Conservation (phyloP, 305 asterid genomes). For the Fraxinus velutina region DNA sequence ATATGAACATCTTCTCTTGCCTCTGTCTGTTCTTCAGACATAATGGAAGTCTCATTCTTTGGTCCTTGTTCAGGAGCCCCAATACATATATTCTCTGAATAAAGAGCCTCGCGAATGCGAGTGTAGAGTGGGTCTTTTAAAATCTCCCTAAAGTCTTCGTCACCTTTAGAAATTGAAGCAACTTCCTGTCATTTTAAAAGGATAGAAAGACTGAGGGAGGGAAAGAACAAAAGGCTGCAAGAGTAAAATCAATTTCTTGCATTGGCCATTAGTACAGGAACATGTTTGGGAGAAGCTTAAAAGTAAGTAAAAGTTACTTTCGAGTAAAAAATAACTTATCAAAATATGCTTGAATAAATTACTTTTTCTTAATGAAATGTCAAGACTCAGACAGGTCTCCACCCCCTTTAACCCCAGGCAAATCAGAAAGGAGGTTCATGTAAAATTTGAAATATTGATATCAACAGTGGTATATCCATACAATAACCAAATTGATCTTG, state of each 20-base stretch:
- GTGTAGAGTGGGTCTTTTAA: constrained; percentile 55
- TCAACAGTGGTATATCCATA: not conserved
- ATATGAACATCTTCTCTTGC: constrained; percentile 14
- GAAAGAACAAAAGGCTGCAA: not conserved
- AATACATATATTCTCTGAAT: constrained; percentile 25
- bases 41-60: constrained; percentile 14
- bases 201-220: not conserved
- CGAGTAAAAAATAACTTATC: not conserved
- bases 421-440: not conserved
- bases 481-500: not conserved
- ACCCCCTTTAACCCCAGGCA: not conserved
- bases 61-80: constrained; percentile 25
- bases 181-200: constrained; percentile 49
- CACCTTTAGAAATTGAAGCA: constrained; percentile 61
- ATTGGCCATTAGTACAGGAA: not conserved
- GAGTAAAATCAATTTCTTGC: not conserved
- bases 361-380: not conserved
- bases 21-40: constrained; percentile 29
- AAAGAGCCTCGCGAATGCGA: constrained; percentile 55
- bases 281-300: not conserved
- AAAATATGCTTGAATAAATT: not conserved
- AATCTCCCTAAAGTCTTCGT: constrained; percentile 43
- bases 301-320: not conserved
- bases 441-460: not conserved
- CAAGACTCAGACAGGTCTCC: not conserved